Conservation (phyloP, 805 yeast genomes). For the Suhomyces kilbournensis region DNA sequence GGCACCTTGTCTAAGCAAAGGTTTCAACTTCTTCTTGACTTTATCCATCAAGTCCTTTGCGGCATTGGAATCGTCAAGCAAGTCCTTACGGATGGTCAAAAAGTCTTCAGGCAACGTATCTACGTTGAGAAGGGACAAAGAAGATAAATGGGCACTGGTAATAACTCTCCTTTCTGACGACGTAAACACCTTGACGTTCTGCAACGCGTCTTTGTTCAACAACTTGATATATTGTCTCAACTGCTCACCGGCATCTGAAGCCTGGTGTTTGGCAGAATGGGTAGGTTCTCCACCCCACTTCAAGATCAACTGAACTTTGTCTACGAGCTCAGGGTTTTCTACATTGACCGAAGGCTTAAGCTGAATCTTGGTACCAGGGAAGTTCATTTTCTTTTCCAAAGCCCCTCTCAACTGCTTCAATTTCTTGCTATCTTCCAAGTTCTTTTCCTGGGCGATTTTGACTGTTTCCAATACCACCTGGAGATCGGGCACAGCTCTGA, state of each 20-base stretch:
- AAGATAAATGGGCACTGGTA: slow-evolving; percentile 86
- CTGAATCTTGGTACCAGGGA: slow-evolving; percentile 97
- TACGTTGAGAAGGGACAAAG: slow-evolving; percentile 64
- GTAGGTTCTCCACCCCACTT: slow-evolving; percentile 99
- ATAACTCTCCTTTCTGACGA: slow-evolving; percentile 94
- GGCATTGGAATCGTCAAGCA: slow-evolving; percentile 94
- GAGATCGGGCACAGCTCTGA: slow-evolving; percentile 83
- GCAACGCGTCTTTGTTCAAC: slow-evolving; percentile 77
- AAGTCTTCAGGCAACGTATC: slow-evolving; percentile 66
- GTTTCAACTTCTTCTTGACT: slow-evolving; percentile 94
- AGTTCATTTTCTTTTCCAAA: slow-evolving; percentile 78
- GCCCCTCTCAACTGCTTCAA: slow-evolving; percentile 76
- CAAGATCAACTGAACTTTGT: slow-evolving; percentile 90
- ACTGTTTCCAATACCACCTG: slow-evolving; percentile 84
- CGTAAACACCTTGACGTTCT: slow-evolving; percentile 82
- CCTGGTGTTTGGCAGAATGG: slow-evolving; percentile 93
- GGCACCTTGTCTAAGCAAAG: slow-evolving; percentile 88
- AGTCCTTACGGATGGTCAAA: slow-evolving; percentile 79
- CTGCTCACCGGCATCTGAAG: slow-evolving; percentile 93
- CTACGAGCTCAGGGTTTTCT: slow-evolving; percentile 65
- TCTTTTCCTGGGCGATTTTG: slow-evolving; percentile 71
- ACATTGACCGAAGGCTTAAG: slow-evolving; percentile 78
- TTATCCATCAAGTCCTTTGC: slow-evolving; percentile 98
- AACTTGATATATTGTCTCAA: slow-evolving; percentile 87
- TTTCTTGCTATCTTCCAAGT: slow-evolving; percentile 78